These are phyloP conservation scores for Oryza meridionalis DNA, from an alignment of 176 grass and related monocot genomes.

Conservation along the genomic window DNA sequence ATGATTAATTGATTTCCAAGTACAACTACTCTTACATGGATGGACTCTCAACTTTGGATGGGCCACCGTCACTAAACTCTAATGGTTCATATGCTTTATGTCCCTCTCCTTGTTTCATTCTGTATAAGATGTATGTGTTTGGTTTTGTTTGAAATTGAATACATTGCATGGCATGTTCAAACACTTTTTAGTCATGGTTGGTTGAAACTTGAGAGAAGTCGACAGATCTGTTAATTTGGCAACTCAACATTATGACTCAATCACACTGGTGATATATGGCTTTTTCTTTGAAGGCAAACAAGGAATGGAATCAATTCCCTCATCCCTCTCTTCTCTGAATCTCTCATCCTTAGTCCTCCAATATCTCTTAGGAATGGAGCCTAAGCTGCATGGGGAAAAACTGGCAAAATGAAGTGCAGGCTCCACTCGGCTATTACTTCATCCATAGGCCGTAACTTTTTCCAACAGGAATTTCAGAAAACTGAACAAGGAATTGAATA, in stretches of 20 bases:
- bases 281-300: neutral
- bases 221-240: neutral
- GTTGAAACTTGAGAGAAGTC: neutral
- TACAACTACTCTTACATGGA: neutral
- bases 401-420: neutral
- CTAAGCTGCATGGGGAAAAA: neutral
- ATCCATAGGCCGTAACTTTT: neutral
- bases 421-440: neutral
- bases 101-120: neutral
- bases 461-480: conserved; percentile 32
- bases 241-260: neutral
- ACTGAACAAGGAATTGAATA: conserved; percentile 25
- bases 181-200: neutral
- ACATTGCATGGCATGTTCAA: neutral
- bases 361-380: neutral
- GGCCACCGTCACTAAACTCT: neutral
- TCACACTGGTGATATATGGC: neutral
- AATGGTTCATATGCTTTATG: neutral
- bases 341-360: neutral
- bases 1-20: neutral
- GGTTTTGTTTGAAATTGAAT: neutral
- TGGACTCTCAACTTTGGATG: neutral
- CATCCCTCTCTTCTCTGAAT: neutral
- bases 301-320: neutral
- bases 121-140: neutral